Conservation (phyloP, 192 early-diverging fungal species). For the Backusella tarrabulga region DNA sequence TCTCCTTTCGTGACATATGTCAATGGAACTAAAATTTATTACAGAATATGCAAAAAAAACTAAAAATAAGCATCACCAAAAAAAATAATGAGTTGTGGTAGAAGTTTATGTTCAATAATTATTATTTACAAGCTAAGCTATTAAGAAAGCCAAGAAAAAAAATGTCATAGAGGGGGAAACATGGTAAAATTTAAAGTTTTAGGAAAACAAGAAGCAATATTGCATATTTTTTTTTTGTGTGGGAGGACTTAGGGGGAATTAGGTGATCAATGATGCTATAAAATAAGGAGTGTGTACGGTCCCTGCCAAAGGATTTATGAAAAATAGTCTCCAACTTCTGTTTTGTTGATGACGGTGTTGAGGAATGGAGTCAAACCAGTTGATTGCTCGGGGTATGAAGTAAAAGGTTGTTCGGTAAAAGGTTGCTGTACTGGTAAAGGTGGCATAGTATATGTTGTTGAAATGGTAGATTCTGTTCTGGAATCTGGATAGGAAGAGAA, state of each 20-base stretch:
- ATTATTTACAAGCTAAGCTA: neutral
- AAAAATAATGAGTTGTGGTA: neutral
- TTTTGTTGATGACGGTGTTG: constrained; percentile 2
- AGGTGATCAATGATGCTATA: neutral
- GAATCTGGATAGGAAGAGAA: neutral
- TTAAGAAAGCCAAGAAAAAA: neutral
- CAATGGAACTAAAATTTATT: neutral
- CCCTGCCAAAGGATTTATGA: neutral
- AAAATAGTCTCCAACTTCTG: constrained; percentile 5
- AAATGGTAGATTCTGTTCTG: neutral
- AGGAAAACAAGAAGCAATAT: neutral
- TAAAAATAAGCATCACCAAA: neutral
- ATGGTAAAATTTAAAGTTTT: neutral
- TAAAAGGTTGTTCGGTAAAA: neutral
- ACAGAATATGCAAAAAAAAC: neutral
- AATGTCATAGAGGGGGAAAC: neutral
- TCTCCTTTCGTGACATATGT: neutral
- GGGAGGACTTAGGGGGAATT: neutral
- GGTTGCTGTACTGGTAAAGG: neutral
- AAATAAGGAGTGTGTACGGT: neutral
- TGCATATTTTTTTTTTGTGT: neutral
- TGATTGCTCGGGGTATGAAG: neutral
- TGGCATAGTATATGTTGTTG: neutral
- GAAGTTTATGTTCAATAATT: neutral
- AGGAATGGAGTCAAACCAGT: constrained; percentile 21